A percentile compares a stretch with the other conserved stretches of the same genome.
Evolutionary conservation across 2,329 filamentous ascomycete genomes (phyloP).

Genomic region (Colletotrichum lindemuthianum): DNA sequence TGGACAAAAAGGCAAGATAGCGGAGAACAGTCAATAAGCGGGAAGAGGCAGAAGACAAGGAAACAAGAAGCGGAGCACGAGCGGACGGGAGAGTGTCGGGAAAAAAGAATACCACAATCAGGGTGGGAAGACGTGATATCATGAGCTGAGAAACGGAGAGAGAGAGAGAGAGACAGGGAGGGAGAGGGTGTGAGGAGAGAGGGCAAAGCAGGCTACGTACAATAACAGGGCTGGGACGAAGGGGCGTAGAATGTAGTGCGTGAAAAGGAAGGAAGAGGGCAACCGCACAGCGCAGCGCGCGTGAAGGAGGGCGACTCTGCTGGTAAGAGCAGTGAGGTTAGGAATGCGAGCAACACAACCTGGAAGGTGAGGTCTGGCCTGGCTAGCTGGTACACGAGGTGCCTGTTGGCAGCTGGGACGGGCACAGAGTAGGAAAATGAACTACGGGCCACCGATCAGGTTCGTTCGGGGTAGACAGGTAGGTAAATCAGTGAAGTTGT

Average conservation of each 20-base stretch:
- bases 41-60: constrained; percentile 5
- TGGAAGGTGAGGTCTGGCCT: too few species aligned
- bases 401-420: too few species aligned
- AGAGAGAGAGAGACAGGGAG: too few species aligned
- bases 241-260: constrained; percentile 14
- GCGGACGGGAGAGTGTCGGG: background rate
- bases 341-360: background rate
- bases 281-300: constrained; percentile 10
- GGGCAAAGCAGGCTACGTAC: constrained; percentile 26
- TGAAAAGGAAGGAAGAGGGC: constrained; percentile 24
- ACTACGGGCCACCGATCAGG: too few species aligned
- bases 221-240: constrained; percentile 34
- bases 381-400: too few species aligned
- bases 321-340: background rate
- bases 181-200: too few species aligned
- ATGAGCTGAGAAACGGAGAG: constrained; percentile 1
- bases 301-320: constrained; percentile 10
- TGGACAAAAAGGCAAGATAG: constrained; percentile 1
- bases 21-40: background rate
- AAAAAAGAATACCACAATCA: background rate
- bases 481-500: too few species aligned
- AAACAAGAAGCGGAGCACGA: constrained; percentile 25
- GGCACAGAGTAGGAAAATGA: too few species aligned
- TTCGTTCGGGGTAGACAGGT: too few species aligned
- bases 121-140: constrained; percentile 29